Evolutionary conservation across 2,329 filamentous ascomycete genomes (phyloP), one percentile per base, ranked within the genome.

Genomic region (Clarireedia paspali): DNA sequence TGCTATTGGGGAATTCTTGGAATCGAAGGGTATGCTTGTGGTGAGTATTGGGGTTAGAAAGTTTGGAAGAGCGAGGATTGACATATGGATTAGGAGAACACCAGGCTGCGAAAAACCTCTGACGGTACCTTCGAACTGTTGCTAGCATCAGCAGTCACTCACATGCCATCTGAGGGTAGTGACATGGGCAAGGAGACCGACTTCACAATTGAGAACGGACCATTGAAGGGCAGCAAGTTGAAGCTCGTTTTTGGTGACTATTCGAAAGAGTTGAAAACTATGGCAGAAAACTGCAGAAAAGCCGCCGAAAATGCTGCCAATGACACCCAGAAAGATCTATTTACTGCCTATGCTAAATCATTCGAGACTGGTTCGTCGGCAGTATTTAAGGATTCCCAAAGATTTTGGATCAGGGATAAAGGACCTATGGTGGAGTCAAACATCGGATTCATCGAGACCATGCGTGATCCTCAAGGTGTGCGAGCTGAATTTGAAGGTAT

Each of bases 401-500:
- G 87, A 61, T 81, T 80, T 65, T 94, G 89, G 89, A 89, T 94
- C 62, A 83, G 84, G 66, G 88, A 95, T 68, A 89, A 91, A 70
- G 85, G 86, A 20, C 89, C 89, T 4, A 83, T 81, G 72, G 82
- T 95, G 36, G 89, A 94, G 71, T 85, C 80, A 46, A 90, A 92
- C 69, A 80, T 92, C 63, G 89, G 89, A 1, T 94, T 94, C 67
- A 87, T 94, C 51, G 89, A 94, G 73, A 91, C 88, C 0, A 94
- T 94, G 70, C 78, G 89, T 63, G 89, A 95, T 67, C 89, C 89
- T 30, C 84, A 87, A 58, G 89, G 89, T 57, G 82, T 91, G 34
- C 80, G 89, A 60, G 88, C 86, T 58, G 89, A 94, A 69, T 95
- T 88, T 85, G 88, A 94, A 71, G 89, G 89, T 66, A 59, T 14